Conservation (phyloP, 805 yeast species). For the Candida berthetii region DNA sequence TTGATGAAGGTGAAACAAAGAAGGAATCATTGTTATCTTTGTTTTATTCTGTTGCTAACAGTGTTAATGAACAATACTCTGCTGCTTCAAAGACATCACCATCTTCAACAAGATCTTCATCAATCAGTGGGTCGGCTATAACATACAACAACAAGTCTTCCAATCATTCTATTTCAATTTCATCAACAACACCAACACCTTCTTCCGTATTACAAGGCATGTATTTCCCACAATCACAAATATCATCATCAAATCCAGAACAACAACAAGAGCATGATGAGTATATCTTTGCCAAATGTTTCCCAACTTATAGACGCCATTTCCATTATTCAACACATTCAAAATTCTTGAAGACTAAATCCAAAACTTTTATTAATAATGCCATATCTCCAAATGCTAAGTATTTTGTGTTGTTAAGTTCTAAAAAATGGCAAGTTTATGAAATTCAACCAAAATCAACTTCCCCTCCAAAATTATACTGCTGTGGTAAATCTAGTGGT, state of each 20-base stretch:
- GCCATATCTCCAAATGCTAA: conserved; percentile 60
- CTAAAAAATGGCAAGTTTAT: conserved; percentile 71
- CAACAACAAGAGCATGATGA: conserved; percentile 40
- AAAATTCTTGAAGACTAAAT: conserved; percentile 38
- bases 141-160: conserved; percentile 2
- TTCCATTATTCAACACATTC: conserved; percentile 48
- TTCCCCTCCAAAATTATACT: conserved; percentile 47
- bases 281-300: conserved; percentile 66
- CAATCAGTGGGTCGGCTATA: background rate
- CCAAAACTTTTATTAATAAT: conserved; percentile 46
- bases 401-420: conserved; percentile 58
- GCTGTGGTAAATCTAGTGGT: conserved; percentile 65
- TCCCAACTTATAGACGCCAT: conserved; percentile 71
- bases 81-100: background rate
- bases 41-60: conserved; percentile 25
- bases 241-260: conserved; percentile 4
- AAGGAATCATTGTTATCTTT: conserved; percentile 24
- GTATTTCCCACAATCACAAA: conserved; percentile 3
- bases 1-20: conserved; percentile 4
- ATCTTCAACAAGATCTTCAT: conserved; percentile 3
- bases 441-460: conserved; percentile 41
- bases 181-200: background rate
- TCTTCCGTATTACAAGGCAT: background rate
- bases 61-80: conserved; percentile 3
- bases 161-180: conserved; percentile 3